Conservation (phyloP, 2,329 filamentous ascomycete species). For the Aspergillus quadricinctus region DNA sequence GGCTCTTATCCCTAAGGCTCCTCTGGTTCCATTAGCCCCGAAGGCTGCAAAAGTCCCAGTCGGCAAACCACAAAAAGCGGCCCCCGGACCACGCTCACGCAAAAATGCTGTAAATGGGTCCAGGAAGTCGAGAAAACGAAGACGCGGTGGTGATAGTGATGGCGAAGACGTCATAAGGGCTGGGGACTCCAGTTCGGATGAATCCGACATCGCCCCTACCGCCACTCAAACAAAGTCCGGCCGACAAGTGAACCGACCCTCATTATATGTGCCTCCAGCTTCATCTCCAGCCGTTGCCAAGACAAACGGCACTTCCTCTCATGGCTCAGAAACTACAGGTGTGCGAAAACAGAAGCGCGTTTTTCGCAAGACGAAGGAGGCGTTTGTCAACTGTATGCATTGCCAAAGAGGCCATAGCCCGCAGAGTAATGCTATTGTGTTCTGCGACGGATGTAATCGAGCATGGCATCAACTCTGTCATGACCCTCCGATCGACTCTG, state of each 20-base stretch:
- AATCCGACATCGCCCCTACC: conserved; percentile 48
- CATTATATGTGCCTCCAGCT: conserved; percentile 55
- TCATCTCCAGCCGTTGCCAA: conserved; percentile 22
- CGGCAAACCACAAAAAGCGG: conserved; percentile 10
- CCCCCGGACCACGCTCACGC: conserved; percentile 12
- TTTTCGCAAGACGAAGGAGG: conserved; percentile 41
- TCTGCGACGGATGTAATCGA: conserved; percentile 76
- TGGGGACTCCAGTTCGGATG: conserved; percentile 35
- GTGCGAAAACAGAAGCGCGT: conserved; percentile 56
- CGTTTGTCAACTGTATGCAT: conserved; percentile 58
- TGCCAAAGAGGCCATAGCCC: conserved; percentile 71
- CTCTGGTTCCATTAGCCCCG: neutral
- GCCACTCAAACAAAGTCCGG: conserved; percentile 72
- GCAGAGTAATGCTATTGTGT: conserved; percentile 73
- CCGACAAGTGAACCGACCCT: conserved; percentile 62
- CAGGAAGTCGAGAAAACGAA: conserved; percentile 20
- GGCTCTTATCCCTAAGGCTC: neutral
- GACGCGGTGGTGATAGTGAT: conserved; percentile 24
- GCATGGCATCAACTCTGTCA: conserved; percentile 82
- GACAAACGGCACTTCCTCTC: conserved; percentile 9
- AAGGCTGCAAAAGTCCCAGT: conserved; percentile 3
- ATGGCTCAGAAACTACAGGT: conserved; percentile 11
- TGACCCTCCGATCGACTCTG: conserved; percentile 66
- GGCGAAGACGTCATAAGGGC: conserved; percentile 31
- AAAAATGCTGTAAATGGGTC: conserved; percentile 10